Conservation (phyloP, 2,329 filamentous ascomycete species). For the Xylariaceae sp. region DNA sequence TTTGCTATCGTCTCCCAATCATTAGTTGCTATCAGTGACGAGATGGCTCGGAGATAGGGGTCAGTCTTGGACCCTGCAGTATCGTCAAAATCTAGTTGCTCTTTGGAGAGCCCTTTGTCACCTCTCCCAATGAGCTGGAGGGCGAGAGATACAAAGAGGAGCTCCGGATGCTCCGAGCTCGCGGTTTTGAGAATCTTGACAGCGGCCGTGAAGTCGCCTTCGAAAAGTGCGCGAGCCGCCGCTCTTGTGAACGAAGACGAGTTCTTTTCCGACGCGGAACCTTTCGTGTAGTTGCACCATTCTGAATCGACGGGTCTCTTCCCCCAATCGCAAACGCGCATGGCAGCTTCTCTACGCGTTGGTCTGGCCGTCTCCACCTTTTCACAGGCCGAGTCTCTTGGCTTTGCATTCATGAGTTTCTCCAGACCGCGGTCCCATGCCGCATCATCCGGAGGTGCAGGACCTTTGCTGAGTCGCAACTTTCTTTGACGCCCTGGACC, state of each 20-base stretch:
- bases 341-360: slow-evolving; percentile 68
- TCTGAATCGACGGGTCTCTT: slow-evolving; percentile 45
- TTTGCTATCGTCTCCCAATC: slow-evolving; percentile 72
- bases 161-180: slow-evolving; percentile 58
- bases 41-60: slow-evolving; percentile 75
- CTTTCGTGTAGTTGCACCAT: slow-evolving; percentile 42
- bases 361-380: slow-evolving; percentile 61
- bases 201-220: slow-evolving; percentile 64
- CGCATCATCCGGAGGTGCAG: slow-evolving; percentile 43
- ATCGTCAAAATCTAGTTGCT: slow-evolving; percentile 56
- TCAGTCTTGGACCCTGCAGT: slow-evolving; percentile 62
- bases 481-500: slow-evolving; percentile 44
- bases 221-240: slow-evolving; percentile 71
- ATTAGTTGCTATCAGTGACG: slow-evolving; percentile 70
- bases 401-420: slow-evolving; percentile 61
- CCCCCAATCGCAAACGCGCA: slow-evolving; percentile 71
- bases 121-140: slow-evolving; percentile 59
- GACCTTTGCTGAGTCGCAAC: slow-evolving; percentile 45
- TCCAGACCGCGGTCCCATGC: slow-evolving; percentile 61
- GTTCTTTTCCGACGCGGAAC: slow-evolving; percentile 44
- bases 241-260: slow-evolving; percentile 64
- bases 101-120: slow-evolving; percentile 41
- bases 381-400: slow-evolving; percentile 58
- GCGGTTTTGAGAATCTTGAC: slow-evolving; percentile 66
- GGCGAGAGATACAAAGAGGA: slow-evolving; percentile 64